Evolutionary conservation across 345 rosid species (phyloP).

Genomic region (Geranium brycei): DNA sequence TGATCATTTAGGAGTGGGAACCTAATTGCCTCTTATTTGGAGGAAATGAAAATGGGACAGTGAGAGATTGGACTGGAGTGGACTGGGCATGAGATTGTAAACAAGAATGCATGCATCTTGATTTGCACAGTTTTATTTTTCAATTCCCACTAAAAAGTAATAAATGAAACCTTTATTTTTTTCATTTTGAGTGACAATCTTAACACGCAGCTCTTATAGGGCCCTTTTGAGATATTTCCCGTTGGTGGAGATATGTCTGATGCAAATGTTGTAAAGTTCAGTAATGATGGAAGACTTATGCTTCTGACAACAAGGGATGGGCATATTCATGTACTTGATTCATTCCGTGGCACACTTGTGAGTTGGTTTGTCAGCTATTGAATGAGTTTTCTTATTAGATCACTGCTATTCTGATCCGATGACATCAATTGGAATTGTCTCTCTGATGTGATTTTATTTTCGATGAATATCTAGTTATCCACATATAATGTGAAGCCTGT

Average conservation of each 20-base stretch:
- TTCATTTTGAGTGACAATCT: too few relatives aligned
- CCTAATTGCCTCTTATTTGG: too few relatives aligned
- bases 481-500: slow-evolving; percentile 81
- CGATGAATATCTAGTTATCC: slow-evolving; percentile 37
- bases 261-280: slow-evolving; percentile 80
- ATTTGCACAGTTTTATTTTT: too few relatives aligned
- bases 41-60: too few relatives aligned
- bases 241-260: slow-evolving; percentile 79
- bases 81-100: too few relatives aligned
- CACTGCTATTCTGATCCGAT: neutral
- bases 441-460: slow-evolving; percentile 9
- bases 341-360: slow-evolving; percentile 73
- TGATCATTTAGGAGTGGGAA: too few relatives aligned
- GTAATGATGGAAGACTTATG: slow-evolving; percentile 79
- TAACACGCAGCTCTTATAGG: slow-evolving; percentile 20
- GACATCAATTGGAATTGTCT: neutral
- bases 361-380: slow-evolving; percentile 1
- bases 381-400: neutral
- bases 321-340: slow-evolving; percentile 61
- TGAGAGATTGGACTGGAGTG: too few relatives aligned
- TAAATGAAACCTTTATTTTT: too few relatives aligned
- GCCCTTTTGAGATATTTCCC: slow-evolving; percentile 80
- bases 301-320: slow-evolving; percentile 91
- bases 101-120: too few relatives aligned
- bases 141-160: too few relatives aligned